Conservation (phyloP, 2,329 filamentous ascomycete species). For the Aureobasidium vineae region DNA sequence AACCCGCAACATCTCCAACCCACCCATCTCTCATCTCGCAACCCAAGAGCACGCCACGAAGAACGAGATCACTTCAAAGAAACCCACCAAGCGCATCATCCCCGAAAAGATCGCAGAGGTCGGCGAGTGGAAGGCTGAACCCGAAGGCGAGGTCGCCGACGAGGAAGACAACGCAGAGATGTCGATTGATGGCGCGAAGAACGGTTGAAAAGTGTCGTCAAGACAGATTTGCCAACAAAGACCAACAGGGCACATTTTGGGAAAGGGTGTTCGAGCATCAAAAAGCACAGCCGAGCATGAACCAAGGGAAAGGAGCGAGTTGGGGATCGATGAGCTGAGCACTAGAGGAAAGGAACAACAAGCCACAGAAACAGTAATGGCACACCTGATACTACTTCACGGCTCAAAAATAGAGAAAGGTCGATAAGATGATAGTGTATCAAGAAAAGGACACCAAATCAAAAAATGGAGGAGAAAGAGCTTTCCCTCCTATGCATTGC, state of each 20-base stretch:
- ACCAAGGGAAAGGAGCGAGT: too few species aligned
- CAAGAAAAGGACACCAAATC: background rate
- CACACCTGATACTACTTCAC: background rate
- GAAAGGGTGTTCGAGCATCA: background rate
- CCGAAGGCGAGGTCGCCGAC: background rate
- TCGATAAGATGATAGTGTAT: background rate
- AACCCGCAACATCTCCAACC: background rate
- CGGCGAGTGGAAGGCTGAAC: background rate
- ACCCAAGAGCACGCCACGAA: too few species aligned
- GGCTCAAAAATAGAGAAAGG: background rate
- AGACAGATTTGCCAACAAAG: background rate
- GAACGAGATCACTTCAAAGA: background rate
- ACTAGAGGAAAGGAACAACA: too few species aligned
- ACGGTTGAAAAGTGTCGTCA: background rate
- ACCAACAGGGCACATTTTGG: background rate
- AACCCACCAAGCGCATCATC: background rate
- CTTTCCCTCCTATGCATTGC: constrained; percentile 3
- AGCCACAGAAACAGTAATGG: too few species aligned
- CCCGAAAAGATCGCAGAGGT: constrained; percentile 10
- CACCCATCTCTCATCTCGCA: background rate
- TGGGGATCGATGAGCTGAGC: too few species aligned
- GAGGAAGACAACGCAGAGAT: background rate
- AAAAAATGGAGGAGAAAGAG: background rate
- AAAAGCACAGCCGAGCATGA: too few species aligned
- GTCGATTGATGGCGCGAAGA: background rate